Evolutionary conservation across 441 rosid species (phyloP).

Genomic region (Pelargonium myrrhifolium): DNA sequence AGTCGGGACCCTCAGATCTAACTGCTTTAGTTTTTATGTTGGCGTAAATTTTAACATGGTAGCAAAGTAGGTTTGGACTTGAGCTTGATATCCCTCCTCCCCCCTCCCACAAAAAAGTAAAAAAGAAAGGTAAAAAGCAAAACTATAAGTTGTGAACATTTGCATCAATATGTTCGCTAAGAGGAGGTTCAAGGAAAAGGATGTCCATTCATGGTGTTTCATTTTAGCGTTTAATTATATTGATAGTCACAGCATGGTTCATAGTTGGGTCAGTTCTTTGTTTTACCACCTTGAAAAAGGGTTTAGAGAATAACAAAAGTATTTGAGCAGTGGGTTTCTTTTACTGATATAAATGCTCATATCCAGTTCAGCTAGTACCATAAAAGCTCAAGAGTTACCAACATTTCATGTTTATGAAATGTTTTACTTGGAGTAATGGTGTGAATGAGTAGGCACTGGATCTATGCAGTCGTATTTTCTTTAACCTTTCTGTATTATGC

Average conservation of each 20-base stretch:
- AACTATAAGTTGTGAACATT: background rate
- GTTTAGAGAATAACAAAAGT: background rate
- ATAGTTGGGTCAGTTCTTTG: background rate
- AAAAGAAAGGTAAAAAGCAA: too few relatives aligned
- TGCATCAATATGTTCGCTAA: background rate
- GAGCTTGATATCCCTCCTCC: too few relatives aligned
- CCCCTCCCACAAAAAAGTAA: background rate
- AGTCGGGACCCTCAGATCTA: too few relatives aligned
- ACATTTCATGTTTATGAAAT: background rate
- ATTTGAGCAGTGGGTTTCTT: background rate
- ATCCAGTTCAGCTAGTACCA: background rate
- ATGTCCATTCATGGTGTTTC: background rate
- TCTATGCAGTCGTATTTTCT: too few relatives aligned
- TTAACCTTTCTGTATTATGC: too few relatives aligned
- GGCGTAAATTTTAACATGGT: too few relatives aligned
- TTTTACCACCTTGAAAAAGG: background rate
- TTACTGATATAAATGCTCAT: background rate
- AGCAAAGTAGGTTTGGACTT: background rate
- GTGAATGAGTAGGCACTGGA: too few relatives aligned
- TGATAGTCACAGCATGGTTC: conserved; percentile 1
- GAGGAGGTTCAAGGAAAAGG: background rate
- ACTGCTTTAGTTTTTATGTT: too few relatives aligned
- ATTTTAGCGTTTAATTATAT: background rate
- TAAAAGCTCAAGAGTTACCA: background rate
- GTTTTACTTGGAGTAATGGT: too few relatives aligned